Evolutionary conservation across 1,284 basidiomycete genomes (phyloP), one percentile per base, ranked within the genome.

Genomic region (Fomitiporia mediterranea): DNA sequence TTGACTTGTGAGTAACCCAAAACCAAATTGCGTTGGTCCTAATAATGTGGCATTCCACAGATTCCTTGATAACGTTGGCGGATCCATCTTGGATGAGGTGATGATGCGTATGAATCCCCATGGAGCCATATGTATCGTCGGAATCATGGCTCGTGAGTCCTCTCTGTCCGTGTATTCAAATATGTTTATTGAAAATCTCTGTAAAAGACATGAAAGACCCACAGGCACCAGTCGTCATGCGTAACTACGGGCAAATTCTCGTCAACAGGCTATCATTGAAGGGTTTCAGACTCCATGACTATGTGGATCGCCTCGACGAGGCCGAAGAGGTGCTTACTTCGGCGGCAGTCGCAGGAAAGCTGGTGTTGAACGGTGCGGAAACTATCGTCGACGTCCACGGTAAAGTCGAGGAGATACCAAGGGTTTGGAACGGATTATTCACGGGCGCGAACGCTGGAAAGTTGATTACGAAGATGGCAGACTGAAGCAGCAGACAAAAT

Each of bases 61-160:
- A 19, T 57, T 52, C 62, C 69, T 67, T 56, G 69, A 71, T 59
- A 75, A 73, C 53, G 72, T 74, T 46, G 74, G 74, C 13, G 73
- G 73, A 2, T 62, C 69, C 25, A 66, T 72, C 23, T 63, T 74
- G 21, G 68, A 75, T 62, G 48, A 62, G 17, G 64, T 66, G 30
- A 56, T 74, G 8, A 57, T 63, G 25, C 63, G 69, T 28, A 66
- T 76, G 57, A 72, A 72, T 62, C 69, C 69, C 28, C 61, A 68
- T 56, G 74, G 72, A 19, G 65, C 70, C 48, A 67, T 78, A 53
- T 70, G 69, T 15, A 63, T 70, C 17, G 77, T 75, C 60, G 76
- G 76, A 28, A 68, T 69, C 37, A 76, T 76, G 60, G 64, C 67
- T 23, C 65, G 67, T 68, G 47, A 60, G 65, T 55, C 3, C 25